These are phyloP conservation scores for Coemansia sp. DNA, from an alignment of 192 early-diverging fungal genomes.

Conservation along the genomic window DNA sequence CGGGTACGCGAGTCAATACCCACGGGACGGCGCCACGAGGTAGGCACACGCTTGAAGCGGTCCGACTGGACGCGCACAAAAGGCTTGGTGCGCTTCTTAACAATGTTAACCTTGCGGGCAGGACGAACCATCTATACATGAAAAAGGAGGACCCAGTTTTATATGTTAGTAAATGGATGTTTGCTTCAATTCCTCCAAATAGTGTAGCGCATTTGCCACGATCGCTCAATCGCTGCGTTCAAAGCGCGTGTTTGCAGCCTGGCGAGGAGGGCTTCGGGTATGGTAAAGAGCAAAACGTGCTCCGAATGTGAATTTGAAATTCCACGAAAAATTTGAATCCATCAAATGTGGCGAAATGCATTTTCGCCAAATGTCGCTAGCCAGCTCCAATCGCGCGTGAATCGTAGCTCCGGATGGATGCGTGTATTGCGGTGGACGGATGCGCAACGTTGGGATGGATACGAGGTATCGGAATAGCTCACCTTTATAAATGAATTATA, in stretches of 20 bases:
- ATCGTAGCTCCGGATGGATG: neutral
- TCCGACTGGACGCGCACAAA: constrained; percentile 99
- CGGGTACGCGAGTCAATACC: constrained; percentile 99
- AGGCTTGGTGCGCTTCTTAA: constrained; percentile 98
- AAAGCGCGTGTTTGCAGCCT: no score
- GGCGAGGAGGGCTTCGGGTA: no score
- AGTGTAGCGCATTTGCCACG: neutral
- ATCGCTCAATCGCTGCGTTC: no score
- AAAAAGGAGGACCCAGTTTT: no score
- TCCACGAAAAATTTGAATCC: neutral
- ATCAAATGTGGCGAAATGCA: neutral
- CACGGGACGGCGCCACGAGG: constrained; percentile 98
- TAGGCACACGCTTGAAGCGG: constrained; percentile 93
- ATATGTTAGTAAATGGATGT: neutral
- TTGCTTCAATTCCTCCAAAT: neutral
- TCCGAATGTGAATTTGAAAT: neutral
- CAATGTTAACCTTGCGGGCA: constrained; percentile 89
- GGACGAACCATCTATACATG: constrained; percentile 84
- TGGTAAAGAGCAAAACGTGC: no score
- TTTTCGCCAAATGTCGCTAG: neutral
- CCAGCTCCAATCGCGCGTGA: neutral
- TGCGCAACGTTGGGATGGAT: neutral
- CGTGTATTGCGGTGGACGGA: neutral
- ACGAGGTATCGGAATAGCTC: neutral
- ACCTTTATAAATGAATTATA: constrained; percentile 7